Conservation (phyloP, 495 filamentous ascomycete species). For the Tuber borchii region DNA sequence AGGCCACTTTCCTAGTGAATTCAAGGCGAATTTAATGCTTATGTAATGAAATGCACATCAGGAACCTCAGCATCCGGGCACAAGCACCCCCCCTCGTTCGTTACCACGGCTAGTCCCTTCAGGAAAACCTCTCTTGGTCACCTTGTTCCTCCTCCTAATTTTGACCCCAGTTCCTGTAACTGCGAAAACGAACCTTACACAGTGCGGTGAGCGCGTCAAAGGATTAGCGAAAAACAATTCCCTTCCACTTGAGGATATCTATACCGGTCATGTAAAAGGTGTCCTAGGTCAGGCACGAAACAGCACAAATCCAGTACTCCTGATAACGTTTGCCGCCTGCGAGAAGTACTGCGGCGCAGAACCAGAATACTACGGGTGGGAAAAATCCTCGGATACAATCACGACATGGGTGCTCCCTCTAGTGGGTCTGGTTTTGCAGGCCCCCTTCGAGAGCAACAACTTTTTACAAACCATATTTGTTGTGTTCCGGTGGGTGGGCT, state of each 20-base stretch:
- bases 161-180: not conserved
- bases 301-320: not conserved
- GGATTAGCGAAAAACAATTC: not conserved
- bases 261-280: not conserved
- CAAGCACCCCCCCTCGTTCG: not conserved
- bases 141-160: not conserved
- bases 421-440: slow-evolving; percentile 47
- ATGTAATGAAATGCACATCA: not conserved
- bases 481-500: slow-evolving; percentile 44
- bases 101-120: not conserved
- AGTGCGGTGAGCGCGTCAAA: not conserved
- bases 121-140: not conserved
- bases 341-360: not conserved
- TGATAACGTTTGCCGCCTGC: not conserved
- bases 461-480: slow-evolving; percentile 43
- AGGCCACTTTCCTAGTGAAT: not conserved
- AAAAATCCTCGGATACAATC: slow-evolving; percentile 42
- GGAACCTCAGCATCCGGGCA: not conserved
- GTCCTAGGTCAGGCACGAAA: not conserved
- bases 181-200: not conserved
- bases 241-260: not conserved
- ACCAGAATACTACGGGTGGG: slow-evolving; percentile 40
- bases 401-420: slow-evolving; percentile 49
- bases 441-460: slow-evolving; percentile 48
- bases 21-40: not conserved